These are phyloP conservation scores for Pezicula neosporulosa DNA, from an alignment of 2,329 filamentous ascomycete genomes.

Conservation along the genomic window DNA sequence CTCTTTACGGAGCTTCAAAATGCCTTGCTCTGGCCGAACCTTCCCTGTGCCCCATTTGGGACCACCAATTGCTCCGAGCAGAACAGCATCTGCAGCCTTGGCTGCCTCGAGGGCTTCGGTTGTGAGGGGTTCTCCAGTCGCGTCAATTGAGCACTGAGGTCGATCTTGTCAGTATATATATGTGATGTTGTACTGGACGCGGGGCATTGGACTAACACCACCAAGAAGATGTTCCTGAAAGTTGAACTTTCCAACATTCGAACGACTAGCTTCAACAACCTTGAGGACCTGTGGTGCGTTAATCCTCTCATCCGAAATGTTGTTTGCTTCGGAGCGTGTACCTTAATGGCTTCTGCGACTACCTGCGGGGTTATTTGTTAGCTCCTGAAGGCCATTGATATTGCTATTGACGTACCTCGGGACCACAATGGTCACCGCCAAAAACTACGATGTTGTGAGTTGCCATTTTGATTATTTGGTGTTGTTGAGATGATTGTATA, in stretches of 20 bases:
- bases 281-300: conserved; percentile 62
- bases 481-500: too few species aligned
- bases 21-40: conserved; percentile 88
- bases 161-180: conserved; percentile 7
- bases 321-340: conserved; percentile 34
- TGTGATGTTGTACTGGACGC: conserved; percentile 3
- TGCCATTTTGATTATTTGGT: conserved; percentile 48
- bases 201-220: conserved; percentile 61
- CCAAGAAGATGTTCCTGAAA: conserved; percentile 88
- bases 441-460: conserved; percentile 78
- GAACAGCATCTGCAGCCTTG: conserved; percentile 81
- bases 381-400: conserved; percentile 3
- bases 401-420: conserved; percentile 59
- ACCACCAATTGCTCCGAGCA: conserved; percentile 93
- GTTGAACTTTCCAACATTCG: conserved; percentile 74
- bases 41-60: conserved; percentile 90
- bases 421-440: conserved; percentile 79
- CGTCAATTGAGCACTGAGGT: conserved; percentile 79
- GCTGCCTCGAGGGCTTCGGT: conserved; percentile 79
- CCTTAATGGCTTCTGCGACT: conserved; percentile 81
- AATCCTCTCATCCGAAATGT: background rate
- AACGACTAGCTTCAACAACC: conserved; percentile 68
- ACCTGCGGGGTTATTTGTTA: conserved; percentile 50
- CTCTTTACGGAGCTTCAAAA: conserved; percentile 88
- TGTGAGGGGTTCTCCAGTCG: conserved; percentile 73